phyloP scores from a whole-genome alignment of 177 flowering plant species.

The Vitis hybrid region DNA sequence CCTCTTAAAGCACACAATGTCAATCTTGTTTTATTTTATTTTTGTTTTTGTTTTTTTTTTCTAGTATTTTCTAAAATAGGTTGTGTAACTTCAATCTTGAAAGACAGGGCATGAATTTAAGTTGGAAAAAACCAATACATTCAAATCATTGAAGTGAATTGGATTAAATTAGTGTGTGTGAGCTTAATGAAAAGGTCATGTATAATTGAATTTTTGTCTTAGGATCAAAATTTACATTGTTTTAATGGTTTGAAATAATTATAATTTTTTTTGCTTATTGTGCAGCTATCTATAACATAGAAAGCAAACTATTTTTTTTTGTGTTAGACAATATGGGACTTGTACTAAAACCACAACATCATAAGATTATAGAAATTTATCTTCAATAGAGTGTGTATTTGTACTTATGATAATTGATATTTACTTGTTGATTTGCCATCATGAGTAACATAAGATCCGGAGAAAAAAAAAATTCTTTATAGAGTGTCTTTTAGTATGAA shows the following conservation, averaged over 20 bases:
- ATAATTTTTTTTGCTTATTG: slow-evolving; percentile 1
- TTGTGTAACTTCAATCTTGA: not conserved
- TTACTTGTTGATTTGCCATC: slow-evolving; percentile 15
- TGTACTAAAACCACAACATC: slow-evolving; percentile 68
- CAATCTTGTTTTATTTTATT: slow-evolving; percentile 60
- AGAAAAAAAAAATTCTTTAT: no score
- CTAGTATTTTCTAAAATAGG: slow-evolving; percentile 31
- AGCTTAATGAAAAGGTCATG: not conserved
- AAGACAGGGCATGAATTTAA: no score
- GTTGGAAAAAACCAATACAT: no score
- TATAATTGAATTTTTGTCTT: not conserved
- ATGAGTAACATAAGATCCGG: slow-evolving; percentile 19
- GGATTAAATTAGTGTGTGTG: not conserved
- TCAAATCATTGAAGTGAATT: no score
- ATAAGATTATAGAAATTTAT: slow-evolving; percentile 42
- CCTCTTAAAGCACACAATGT: slow-evolving; percentile 62
- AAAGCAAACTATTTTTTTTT: slow-evolving; percentile 60
- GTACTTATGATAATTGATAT: slow-evolving; percentile 1
- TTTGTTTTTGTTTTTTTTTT: slow-evolving; percentile 55
- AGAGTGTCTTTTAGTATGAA: no score
- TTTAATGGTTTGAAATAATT: not conserved
- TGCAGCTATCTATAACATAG: slow-evolving; percentile 87
- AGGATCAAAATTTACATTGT: not conserved
- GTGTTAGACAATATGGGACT: slow-evolving; percentile 68
- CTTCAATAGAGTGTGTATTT: slow-evolving; percentile 3